Percentiles rank a stretch among this genome's conserved stretches.
phyloP scores from a whole-genome alignment of 1,284 basidiomycete species.

The Spongiforma sp. region DNA sequence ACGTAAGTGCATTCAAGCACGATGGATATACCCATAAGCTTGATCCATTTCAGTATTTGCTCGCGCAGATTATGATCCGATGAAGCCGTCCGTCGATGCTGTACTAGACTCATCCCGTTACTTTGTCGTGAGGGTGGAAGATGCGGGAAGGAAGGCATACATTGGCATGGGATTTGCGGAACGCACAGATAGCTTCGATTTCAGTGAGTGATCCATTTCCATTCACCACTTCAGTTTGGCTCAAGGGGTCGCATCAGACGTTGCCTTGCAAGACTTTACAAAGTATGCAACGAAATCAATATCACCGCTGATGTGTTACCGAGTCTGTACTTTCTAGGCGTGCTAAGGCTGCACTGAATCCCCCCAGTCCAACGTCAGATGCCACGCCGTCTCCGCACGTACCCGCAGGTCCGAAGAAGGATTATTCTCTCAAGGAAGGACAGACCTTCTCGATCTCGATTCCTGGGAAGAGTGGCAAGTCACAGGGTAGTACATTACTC shows the following conservation, averaged over 20 bases:
- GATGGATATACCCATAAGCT: slow-evolving; percentile 16
- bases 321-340: slow-evolving; percentile 51
- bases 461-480: slow-evolving; percentile 66
- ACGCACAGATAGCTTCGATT: slow-evolving; percentile 92
- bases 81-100: slow-evolving; percentile 88
- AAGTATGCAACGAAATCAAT: slow-evolving; percentile 59
- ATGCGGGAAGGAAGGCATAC: slow-evolving; percentile 85
- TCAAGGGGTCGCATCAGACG: slow-evolving; percentile 57
- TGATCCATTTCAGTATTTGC: slow-evolving; percentile 75
- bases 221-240: background rate
- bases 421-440: slow-evolving; percentile 95
- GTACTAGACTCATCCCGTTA: slow-evolving; percentile 97
- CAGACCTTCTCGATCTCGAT: slow-evolving; percentile 95
- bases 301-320: background rate
- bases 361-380: slow-evolving; percentile 48
- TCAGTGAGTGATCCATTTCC: slow-evolving; percentile 61
- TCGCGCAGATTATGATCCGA: slow-evolving; percentile 84
- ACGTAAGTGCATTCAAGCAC: slow-evolving; percentile 47
- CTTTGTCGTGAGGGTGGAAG: slow-evolving; percentile 93
- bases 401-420: slow-evolving; percentile 86
- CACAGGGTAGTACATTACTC: slow-evolving; percentile 35
- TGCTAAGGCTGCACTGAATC: slow-evolving; percentile 63
- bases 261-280: slow-evolving; percentile 94
- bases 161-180: slow-evolving; percentile 96
- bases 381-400: slow-evolving; percentile 56